These are phyloP conservation scores for Plasmodium berghei DNA, from an alignment of 169 alveolate genomes.

Conservation along the genomic window DNA sequence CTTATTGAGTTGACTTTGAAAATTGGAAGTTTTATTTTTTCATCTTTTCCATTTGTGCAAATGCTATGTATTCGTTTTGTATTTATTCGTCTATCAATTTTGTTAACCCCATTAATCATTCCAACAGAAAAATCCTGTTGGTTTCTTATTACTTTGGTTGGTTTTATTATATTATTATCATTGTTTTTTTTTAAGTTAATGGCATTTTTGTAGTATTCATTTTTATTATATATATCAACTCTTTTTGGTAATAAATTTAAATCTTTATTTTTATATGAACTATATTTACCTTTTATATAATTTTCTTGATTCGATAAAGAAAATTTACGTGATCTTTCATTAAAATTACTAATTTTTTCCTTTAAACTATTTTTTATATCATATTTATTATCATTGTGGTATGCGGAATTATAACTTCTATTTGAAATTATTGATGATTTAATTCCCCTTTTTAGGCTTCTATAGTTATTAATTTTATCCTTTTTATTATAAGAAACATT, in stretches of 20 bases:
- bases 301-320: not conserved
- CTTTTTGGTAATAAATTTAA: not conserved
- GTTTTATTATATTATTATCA: not conserved
- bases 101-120: conserved; percentile 15
- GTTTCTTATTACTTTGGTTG: conserved; percentile 16
- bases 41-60: not conserved
- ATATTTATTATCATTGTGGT: too few species aligned
- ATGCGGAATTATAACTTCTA: not conserved
- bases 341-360: not conserved
- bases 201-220: not conserved
- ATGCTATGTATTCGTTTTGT: not conserved
- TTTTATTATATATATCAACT: conserved; percentile 1
- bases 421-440: conserved; percentile 7
- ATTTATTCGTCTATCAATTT: conserved; percentile 20
- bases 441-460: not conserved
- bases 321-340: conserved; percentile 5
- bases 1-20: conserved; percentile 11
- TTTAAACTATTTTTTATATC: not conserved
- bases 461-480: not conserved
- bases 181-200: not conserved
- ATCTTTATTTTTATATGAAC: not conserved
- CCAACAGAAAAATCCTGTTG: conserved; percentile 31
- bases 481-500: not conserved
- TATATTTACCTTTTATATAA: not conserved
- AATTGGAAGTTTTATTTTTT: conserved; percentile 38